Base-by-base conservation (phyloP, 129 eudicot genomes). In the Flaveria linearis region DNA sequence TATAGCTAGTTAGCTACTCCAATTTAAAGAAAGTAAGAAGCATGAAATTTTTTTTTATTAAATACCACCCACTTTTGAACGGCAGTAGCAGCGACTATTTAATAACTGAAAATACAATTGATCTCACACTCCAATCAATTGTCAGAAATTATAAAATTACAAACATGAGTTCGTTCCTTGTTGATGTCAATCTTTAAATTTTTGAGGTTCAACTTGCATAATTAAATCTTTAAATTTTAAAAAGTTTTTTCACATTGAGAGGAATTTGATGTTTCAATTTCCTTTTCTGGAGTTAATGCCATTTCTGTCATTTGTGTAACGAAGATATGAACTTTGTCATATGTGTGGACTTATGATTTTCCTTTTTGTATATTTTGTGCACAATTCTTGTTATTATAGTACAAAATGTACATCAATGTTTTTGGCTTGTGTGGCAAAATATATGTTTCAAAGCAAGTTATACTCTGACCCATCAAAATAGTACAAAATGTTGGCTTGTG, bases 201-300 rank as follows among this genome's bases (percentile, higher is more conserved):
- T 25, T 67, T 41, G 30, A 67, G 13, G 23, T 67, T 67, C 22
- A 67, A 17, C 5, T 67, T 41, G 46, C 28, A 67, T 22, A 17
- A 45, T 43, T 6, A 45, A 36, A 36, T 36, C 7, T 36, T 36
- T 36, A 36, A 36, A 36, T 36, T 47, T 15, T 22, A 13, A 69
- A 43, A 8, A 69, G 2, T 11, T 69, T 20, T 46, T 7, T 46
- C 53, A 41, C 72, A 68, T n/a, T 23, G 52, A 14, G 41, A 46
- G 58, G 74, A 69, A 69, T 47, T 47, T 69, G 74, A 46, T 47
- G 74, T 69, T 17, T 47, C 42, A 30, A 69, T 47, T 23, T 30
- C 74, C 72, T 36, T 69, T 69, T 13, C 26, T 46, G 25, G 14
- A 69, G 42, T 51, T 46, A 28, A 68, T 68, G 55, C 56, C 3